Percentiles rank a stretch among this genome's conserved stretches.
These are phyloP conservation scores for Cornus florida DNA, from an alignment of 148 eudicot genomes.

Conservation along the genomic window DNA sequence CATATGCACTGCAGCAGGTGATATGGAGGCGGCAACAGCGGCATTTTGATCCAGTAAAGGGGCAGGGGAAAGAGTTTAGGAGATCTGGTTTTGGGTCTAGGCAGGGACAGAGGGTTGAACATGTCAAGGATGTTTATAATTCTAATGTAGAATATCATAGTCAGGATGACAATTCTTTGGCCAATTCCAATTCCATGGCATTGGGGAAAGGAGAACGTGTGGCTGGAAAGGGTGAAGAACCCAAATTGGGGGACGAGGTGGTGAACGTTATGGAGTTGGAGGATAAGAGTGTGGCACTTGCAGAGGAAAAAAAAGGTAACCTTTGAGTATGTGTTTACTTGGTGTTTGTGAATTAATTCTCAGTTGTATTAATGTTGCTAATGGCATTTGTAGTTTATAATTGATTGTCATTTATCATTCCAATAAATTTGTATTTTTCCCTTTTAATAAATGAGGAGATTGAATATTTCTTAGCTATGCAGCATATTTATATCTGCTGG, in stretches of 20 bases:
- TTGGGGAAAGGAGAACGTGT: slow-evolving; percentile 14
- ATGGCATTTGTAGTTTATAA: not conserved
- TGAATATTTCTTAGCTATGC: not conserved
- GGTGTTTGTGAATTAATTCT: not conserved
- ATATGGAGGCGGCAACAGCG: slow-evolving; percentile 38
- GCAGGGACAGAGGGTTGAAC: slow-evolving; percentile 34
- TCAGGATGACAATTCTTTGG: slow-evolving; percentile 17
- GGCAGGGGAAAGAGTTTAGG: slow-evolving; percentile 40
- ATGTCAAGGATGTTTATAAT: slow-evolving; percentile 16
- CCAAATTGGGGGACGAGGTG: not conserved
- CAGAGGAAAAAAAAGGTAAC: slow-evolving; percentile 33
- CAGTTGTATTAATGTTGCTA: not conserved
- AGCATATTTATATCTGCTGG: not conserved
- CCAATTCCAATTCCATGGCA: slow-evolving; percentile 11
- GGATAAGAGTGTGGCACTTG: slow-evolving; percentile 16
- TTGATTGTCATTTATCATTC: not conserved
- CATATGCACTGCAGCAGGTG: slow-evolving; percentile 48
- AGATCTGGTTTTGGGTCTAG: slow-evolving; percentile 38
- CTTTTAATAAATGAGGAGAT: not conserved
- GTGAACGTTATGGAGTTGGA: not conserved
- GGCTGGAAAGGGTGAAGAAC: slow-evolving; percentile 20
- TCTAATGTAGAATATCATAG: not conserved
- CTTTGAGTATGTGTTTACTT: not conserved
- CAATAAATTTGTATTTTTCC: not conserved
- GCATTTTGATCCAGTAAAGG: slow-evolving; percentile 28